These are phyloP conservation scores for Stachybotrys echinatus DNA, from an alignment of 2,329 filamentous ascomycete species.

Conservation along the genomic window DNA sequence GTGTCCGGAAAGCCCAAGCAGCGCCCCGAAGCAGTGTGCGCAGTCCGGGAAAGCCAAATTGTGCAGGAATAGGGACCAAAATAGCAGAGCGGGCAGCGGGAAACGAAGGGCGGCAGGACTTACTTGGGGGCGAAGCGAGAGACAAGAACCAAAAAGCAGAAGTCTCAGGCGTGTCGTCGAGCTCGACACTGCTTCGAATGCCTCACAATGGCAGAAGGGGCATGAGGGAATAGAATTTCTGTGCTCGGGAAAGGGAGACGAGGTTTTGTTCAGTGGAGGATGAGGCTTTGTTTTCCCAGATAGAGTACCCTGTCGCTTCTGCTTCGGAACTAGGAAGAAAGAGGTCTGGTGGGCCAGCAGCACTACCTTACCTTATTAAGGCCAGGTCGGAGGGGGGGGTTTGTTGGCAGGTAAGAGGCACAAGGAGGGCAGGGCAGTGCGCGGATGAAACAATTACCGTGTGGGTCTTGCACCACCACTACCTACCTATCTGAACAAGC, in stretches of 20 bases:
- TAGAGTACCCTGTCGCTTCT: slow-evolving; percentile 24
- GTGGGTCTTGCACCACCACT: too few species aligned
- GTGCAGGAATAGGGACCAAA: neutral
- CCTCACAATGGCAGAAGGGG: slow-evolving; percentile 32
- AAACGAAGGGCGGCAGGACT: slow-evolving; percentile 6
- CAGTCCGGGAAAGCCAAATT: neutral
- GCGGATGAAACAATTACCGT: too few species aligned
- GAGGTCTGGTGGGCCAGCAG: slow-evolving; percentile 1
- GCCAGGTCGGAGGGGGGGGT: neutral
- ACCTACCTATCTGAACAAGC: too few species aligned
- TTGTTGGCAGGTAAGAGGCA: neutral
- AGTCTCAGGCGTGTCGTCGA: slow-evolving; percentile 25
- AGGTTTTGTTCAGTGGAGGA: slow-evolving; percentile 20
- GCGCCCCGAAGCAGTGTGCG: neutral
- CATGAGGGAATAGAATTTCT: slow-evolving; percentile 23
- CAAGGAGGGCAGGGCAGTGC: neutral
- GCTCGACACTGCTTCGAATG: slow-evolving; percentile 31
- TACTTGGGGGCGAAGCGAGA: slow-evolving; percentile 21
- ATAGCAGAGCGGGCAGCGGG: slow-evolving; percentile 2
- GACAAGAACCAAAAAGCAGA: slow-evolving; percentile 15
- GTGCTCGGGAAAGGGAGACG: slow-evolving; percentile 19
- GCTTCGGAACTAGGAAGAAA: slow-evolving; percentile 2
- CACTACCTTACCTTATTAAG: neutral
- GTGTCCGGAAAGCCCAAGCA: neutral
- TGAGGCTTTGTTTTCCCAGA: slow-evolving; percentile 37